Evolutionary conservation across 2,329 filamentous ascomycete genomes (phyloP).

Genomic region (Microcera coccophila): DNA sequence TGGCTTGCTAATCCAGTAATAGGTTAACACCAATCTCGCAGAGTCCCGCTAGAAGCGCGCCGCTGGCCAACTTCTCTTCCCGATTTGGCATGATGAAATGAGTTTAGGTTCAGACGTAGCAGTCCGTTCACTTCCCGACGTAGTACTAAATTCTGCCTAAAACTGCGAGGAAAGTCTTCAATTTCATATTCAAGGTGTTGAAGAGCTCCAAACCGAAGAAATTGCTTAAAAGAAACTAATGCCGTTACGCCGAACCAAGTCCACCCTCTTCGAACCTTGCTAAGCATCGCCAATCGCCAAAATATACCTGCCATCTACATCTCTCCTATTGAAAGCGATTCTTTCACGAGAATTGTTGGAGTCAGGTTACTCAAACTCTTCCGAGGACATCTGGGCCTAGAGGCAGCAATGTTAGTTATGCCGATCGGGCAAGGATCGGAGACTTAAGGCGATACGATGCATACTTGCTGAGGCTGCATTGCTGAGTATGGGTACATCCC

Average conservation of each 20-base stretch:
- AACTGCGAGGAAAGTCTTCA: background rate
- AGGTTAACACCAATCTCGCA: constrained; percentile 64
- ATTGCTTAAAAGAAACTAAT: constrained; percentile 12
- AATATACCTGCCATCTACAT: constrained; percentile 11
- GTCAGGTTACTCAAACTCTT: constrained; percentile 47
- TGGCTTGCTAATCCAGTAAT: constrained; percentile 22
- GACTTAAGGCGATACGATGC: no score
- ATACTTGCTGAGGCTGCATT: constrained; percentile 83
- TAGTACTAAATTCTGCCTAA: background rate
- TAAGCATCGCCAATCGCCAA: constrained; percentile 9
- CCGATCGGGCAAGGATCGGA: background rate
- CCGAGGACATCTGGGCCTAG: constrained; percentile 42
- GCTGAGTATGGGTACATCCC: constrained; percentile 80
- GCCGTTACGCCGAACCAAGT: constrained; percentile 23
- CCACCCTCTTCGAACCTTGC: constrained; percentile 9
- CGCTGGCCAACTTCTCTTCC: constrained; percentile 69
- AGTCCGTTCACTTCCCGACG: background rate
- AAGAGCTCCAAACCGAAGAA: no score
- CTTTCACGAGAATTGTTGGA: background rate
- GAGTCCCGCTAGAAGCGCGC: constrained; percentile 56
- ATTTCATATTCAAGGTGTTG: background rate
- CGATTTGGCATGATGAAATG: constrained; percentile 62
- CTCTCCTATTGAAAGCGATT: background rate
- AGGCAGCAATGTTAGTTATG: constrained; percentile 13
- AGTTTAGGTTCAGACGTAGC: constrained; percentile 2